A percentile compares a stretch with the other conserved stretches of the same genome.
phyloP scores from a whole-genome alignment of 345 rosid species.

The Ailanthus altissimus region DNA sequence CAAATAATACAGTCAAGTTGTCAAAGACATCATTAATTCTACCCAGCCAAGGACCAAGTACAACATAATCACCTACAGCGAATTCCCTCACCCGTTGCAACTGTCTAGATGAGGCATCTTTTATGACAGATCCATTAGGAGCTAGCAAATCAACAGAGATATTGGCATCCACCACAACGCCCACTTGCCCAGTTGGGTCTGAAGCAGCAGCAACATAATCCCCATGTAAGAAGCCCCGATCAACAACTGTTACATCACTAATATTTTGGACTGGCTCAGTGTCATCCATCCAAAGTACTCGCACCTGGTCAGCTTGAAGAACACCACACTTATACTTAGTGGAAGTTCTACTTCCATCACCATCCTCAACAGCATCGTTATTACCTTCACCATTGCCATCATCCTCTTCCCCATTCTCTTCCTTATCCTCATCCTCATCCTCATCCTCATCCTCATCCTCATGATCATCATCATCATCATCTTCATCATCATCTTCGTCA shows the following conservation, averaged over 20 bases:
- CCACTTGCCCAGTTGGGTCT: constrained; percentile 90
- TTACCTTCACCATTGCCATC: constrained; percentile 33
- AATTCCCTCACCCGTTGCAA: constrained; percentile 91
- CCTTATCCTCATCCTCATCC: constrained; percentile 14
- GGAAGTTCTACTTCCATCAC: constrained; percentile 32
- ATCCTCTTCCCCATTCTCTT: constrained; percentile 18
- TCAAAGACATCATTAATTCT: constrained; percentile 90
- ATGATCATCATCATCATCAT: constrained; percentile 41
- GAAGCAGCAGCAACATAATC: constrained; percentile 82
- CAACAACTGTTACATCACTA: constrained; percentile 63
- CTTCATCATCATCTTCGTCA: constrained; percentile 51
- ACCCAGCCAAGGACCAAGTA: constrained; percentile 93
- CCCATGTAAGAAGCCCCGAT: constrained; percentile 91
- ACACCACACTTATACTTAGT: constrained; percentile 48
- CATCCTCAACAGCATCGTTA: constrained; percentile 34
- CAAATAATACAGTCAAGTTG: constrained; percentile 89
- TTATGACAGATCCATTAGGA: constrained; percentile 61
- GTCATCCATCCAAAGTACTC: constrained; percentile 86
- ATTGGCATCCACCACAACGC: constrained; percentile 77
- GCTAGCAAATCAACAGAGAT: constrained; percentile 73
- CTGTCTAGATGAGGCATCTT: constrained; percentile 64
- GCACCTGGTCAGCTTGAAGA: constrained; percentile 76
- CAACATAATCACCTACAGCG: constrained; percentile 82
- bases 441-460: constrained; percentile 33
- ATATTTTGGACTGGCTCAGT: constrained; percentile 67